Percentiles rank a stretch among this genome's conserved stretches.
Evolutionary conservation across 2,329 filamentous ascomycete genomes (phyloP).

Genomic region (Metarhizium anisopliae): DNA sequence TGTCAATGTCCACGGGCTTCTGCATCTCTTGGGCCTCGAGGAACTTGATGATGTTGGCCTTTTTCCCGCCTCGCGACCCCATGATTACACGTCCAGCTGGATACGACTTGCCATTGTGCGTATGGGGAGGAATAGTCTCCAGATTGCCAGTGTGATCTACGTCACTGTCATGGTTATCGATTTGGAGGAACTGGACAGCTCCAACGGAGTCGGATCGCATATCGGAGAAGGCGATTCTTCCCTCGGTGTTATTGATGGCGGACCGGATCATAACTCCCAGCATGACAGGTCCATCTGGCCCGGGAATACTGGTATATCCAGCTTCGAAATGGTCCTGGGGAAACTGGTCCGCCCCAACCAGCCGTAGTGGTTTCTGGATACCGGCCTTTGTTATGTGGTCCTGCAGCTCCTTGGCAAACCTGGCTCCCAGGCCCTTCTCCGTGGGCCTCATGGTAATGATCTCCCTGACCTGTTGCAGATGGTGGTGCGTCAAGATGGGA

Average conservation of each 20-base stretch:
- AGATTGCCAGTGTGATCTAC: conserved; percentile 22
- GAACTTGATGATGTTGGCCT: conserved; percentile 15
- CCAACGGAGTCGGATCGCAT: conserved; percentile 20
- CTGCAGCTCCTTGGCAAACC: neutral
- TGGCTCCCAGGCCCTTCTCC: conserved; percentile 1
- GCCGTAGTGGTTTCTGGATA: conserved; percentile 11
- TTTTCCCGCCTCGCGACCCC: conserved; percentile 6
- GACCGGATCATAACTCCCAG: conserved; percentile 25
- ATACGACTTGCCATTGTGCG: conserved; percentile 11
- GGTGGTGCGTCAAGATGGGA: conserved; percentile 28
- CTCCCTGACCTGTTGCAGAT: conserved; percentile 19
- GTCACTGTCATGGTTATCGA: neutral
- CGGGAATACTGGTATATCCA: conserved; percentile 28
- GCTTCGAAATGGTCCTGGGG: conserved; percentile 30
- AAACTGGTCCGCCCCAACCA: conserved; percentile 22
- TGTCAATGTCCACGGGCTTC: conserved; percentile 22
- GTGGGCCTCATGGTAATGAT: conserved; percentile 15
- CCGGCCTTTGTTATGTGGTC: neutral
- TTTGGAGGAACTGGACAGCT: conserved; percentile 18
- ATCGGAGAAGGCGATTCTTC: conserved; percentile 23
- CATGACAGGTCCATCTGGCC: conserved; percentile 20
- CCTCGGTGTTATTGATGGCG: conserved; percentile 15
- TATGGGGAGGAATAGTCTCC: conserved; percentile 27
- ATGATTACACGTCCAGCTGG: conserved; percentile 14
- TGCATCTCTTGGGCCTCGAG: conserved; percentile 24